Conservation (phyloP, 1,284 basidiomycete genomes). For the Cryptococcus wingfieldii region DNA sequence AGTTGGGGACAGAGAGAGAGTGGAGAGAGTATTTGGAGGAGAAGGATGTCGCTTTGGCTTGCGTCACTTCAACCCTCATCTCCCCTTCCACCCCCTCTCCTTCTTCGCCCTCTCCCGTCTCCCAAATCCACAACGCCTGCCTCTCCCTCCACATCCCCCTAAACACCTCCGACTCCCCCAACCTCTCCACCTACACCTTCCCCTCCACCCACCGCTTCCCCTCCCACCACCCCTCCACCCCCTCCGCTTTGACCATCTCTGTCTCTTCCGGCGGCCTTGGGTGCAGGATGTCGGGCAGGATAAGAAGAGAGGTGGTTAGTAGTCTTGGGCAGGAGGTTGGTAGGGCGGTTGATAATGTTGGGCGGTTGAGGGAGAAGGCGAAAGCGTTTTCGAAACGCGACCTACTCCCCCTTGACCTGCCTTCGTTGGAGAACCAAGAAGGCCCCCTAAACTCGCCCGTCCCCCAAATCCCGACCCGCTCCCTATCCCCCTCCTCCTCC, state of each 20-base stretch:
- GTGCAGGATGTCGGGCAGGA: conserved; percentile 74
- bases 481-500: conserved; percentile 11
- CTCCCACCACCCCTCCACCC: conserved; percentile 21
- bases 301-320: conserved; percentile 77
- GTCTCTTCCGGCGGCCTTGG: conserved; percentile 90
- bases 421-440: conserved; percentile 37
- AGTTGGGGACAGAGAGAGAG: conserved; percentile 11
- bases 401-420: conserved; percentile 41
- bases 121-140: conserved; percentile 61
- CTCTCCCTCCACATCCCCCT: conserved; percentile 63
- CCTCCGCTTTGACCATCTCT: conserved; percentile 72
- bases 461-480: conserved; percentile 53
- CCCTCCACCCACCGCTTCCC: conserved; percentile 79
- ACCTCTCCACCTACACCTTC: conserved; percentile 86
- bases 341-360: conserved; percentile 71
- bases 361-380: conserved; percentile 63
- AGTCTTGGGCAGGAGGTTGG: conserved; percentile 72
- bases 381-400: conserved; percentile 43
- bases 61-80: conserved; percentile 49
- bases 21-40: conserved; percentile 26
- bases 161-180: conserved; percentile 81
- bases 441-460: conserved; percentile 77
- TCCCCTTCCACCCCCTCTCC: conserved; percentile 52
- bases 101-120: too few species aligned
- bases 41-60: not conserved